Conservation (phyloP, 169 alveolate species). For the Plasmodium berghei region DNA sequence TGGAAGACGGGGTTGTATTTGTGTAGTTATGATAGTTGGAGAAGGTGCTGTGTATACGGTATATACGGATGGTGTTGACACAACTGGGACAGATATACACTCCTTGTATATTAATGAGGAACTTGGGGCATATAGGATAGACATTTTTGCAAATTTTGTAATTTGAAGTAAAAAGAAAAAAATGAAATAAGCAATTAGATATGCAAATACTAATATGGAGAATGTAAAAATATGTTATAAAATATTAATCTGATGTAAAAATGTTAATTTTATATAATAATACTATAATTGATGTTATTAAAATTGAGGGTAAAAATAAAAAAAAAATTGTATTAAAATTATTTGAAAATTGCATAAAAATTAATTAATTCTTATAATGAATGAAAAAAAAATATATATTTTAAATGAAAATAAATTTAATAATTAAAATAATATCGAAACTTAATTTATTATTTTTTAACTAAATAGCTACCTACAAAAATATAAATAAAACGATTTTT, state of each 20-base stretch:
- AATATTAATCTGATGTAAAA: background rate
- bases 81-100: slow-evolving; percentile 45
- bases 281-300: background rate
- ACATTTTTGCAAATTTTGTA: slow-evolving; percentile 33
- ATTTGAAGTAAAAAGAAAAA: slow-evolving; percentile 1
- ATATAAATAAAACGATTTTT: no score
- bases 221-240: background rate
- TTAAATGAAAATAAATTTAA: no score
- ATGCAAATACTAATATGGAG: background rate
- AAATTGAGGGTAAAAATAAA: background rate
- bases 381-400: no score
- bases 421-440: no score
- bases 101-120: slow-evolving; percentile 27
- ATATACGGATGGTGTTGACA: slow-evolving; percentile 28
- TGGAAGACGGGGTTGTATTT: slow-evolving; percentile 16
- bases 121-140: slow-evolving; percentile 45
- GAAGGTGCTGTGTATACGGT: slow-evolving; percentile 16
- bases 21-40: slow-evolving; percentile 41
- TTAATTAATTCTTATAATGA: no score
- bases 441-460: no score
- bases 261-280: background rate
- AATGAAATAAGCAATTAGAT: background rate
- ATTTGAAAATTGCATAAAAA: no score
- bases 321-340: no score
- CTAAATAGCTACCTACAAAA: no score